phyloP scores from a whole-genome alignment of 331 rosid species.

The Quercus tomentella region DNA sequence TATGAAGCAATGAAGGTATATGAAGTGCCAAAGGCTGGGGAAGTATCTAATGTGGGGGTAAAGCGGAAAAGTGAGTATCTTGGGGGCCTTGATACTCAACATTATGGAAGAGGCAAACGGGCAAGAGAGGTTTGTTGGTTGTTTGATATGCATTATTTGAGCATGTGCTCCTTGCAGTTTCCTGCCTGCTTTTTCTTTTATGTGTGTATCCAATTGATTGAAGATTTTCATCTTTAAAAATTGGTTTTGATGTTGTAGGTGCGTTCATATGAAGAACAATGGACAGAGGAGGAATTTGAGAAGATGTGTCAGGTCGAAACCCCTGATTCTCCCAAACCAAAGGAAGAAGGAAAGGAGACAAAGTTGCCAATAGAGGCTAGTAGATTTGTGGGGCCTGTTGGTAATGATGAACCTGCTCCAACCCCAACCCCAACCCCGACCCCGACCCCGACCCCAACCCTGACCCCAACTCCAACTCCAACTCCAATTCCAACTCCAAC shows the following conservation, averaged over 20 bases:
- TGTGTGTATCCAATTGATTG: not conserved
- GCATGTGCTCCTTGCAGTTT: not conserved
- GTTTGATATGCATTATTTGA: constrained; percentile 11
- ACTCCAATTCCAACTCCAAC: constrained; percentile 34
- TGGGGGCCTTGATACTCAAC: constrained; percentile 85
- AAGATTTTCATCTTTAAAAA: not conserved
- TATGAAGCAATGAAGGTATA: constrained; percentile 79
- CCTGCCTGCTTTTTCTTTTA: not conserved
- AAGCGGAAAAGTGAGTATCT: constrained; percentile 69
- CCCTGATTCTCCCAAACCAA: constrained; percentile 63
- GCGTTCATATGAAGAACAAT: constrained; percentile 97
- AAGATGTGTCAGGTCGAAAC: constrained; percentile 86
- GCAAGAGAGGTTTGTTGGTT: constrained; percentile 84
- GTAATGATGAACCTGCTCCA: constrained; percentile 35
- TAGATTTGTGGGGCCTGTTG: constrained; percentile 35
- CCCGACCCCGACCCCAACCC: constrained; percentile 31
- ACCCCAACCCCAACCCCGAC: constrained; percentile 35
- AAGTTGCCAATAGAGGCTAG: constrained; percentile 35
- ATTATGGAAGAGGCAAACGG: constrained; percentile 95
- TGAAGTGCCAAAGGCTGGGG: constrained; percentile 65
- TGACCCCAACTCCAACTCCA: constrained; percentile 27
- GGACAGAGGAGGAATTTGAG: constrained; percentile 99
- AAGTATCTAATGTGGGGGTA: constrained; percentile 46
- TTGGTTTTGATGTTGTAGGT: constrained; percentile 42
- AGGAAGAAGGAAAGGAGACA: constrained; percentile 42